Evolutionary conservation across 345 rosid genomes (phyloP), one percentile per base, ranked within the genome.

Genomic region (Erodium maritimum): DNA sequence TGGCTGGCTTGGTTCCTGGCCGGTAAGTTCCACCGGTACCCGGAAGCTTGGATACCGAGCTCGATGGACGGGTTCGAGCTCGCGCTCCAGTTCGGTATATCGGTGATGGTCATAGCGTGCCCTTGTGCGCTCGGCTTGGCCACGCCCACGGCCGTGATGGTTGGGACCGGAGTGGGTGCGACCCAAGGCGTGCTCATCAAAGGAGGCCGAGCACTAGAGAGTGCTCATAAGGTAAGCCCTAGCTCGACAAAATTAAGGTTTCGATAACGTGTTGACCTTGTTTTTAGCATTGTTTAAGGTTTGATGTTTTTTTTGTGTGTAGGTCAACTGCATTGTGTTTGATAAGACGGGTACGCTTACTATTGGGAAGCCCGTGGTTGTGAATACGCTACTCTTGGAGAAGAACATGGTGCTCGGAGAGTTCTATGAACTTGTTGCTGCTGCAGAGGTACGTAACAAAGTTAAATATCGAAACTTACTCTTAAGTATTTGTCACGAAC

Each of bases 301-400:
- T 25, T 25, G 33, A 25, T 25, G 7, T 7, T 25, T 25, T 25
- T 37, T 37, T 24, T 5, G n/a, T 60, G 45, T 14, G 17, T 7
- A 89, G 96, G 91, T 89, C 67, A 81, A 68, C 52, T 84, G 93
- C 79, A 68, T 90, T 61, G 87, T 90, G 37, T 90, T 90, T 75
- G 95, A 90, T 80, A 90, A 90, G 80, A 90, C 97, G 10, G 95
- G 95, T 63, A 90, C 95, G 46, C 95, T 90, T 21, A 90, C 95
- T 0, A 69, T 79, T 58, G 97, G 97, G 19, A 87, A 85, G 57
- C 97, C 97, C 0, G 85, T 76, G 48, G 87, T 87, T 33, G 83
- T 87, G 17, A 79, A 73, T 64, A 81, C 93, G 8, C 81, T 67
- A 59, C 88, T 83, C 65, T 58, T 83, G 42, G 76, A 77, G 13